A percentile compares a stretch with the other conserved stretches of the same genome.
Conservation (phyloP, 306 rosid species). For the Carpinus viminea region DNA sequence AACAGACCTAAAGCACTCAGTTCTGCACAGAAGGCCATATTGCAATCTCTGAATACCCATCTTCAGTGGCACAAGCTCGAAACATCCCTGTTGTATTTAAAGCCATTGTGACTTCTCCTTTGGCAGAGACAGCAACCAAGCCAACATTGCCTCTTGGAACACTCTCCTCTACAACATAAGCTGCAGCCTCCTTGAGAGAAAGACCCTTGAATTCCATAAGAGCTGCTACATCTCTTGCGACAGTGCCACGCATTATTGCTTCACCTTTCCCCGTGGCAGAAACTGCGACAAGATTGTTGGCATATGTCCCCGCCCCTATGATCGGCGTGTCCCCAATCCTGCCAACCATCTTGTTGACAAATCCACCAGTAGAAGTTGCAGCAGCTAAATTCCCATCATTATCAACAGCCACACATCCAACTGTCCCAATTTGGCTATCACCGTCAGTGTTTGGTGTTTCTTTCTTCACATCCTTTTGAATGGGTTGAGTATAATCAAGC, state of each 20-base stretch:
- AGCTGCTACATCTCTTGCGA: slow-evolving; percentile 92
- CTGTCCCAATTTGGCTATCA: slow-evolving; percentile 81
- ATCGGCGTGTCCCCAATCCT: slow-evolving; percentile 85
- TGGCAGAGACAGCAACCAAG: slow-evolving; percentile 71
- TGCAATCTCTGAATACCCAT: slow-evolving; percentile 72
- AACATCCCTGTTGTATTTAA: slow-evolving; percentile 87
- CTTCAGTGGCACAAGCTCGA: slow-evolving; percentile 83
- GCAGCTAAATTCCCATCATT: slow-evolving; percentile 70
- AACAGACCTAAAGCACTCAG: slow-evolving; percentile 14
- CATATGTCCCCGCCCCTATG: slow-evolving; percentile 89
- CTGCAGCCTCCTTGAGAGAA: slow-evolving; percentile 75
- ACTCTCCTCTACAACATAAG: slow-evolving; percentile 52
- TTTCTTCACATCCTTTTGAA: slow-evolving; percentile 38
- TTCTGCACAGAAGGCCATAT: slow-evolving; percentile 59
- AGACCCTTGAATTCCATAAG: slow-evolving; percentile 80
- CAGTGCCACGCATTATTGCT: slow-evolving; percentile 67
- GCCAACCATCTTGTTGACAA: slow-evolving; percentile 90
- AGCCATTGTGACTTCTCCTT: slow-evolving; percentile 72
- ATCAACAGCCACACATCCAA: slow-evolving; percentile 93
- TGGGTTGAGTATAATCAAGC: slow-evolving; percentile 81
- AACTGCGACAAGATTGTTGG: slow-evolving; percentile 79
- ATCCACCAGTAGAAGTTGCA: slow-evolving; percentile 91
- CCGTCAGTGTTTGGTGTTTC: slow-evolving; percentile 49
- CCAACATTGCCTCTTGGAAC: slow-evolving; percentile 49
- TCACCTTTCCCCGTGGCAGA: slow-evolving; percentile 91